phyloP scores from a whole-genome alignment of 257 asterid genomes.

The Hygrophila difformis region DNA sequence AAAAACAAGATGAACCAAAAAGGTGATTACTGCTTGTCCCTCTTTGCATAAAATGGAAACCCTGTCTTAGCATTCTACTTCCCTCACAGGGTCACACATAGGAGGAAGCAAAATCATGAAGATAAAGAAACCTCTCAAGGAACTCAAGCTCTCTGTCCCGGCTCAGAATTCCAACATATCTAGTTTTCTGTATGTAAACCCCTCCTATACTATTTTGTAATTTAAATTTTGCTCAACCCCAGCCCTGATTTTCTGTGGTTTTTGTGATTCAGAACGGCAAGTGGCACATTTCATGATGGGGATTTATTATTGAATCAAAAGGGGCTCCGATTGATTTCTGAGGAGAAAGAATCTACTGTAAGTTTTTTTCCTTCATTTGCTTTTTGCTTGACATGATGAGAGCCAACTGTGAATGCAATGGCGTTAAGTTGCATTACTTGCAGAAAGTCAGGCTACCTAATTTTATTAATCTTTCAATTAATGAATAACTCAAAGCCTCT shows the following conservation, averaged over 20 bases:
- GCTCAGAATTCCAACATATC: conserved; percentile 72
- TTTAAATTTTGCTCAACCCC: neutral
- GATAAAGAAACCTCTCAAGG: conserved; percentile 75
- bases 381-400: too few relatives aligned
- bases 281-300: conserved; percentile 96
- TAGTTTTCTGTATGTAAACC: conserved; percentile 44
- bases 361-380: conserved; percentile 9
- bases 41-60: too few relatives aligned
- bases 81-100: too few relatives aligned
- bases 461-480: neutral
- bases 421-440: too few relatives aligned
- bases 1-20: too few relatives aligned
- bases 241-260: conserved; percentile 6
- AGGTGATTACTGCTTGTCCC: too few relatives aligned
- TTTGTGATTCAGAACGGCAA: conserved; percentile 64
- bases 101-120: conserved; percentile 36
- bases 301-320: conserved; percentile 71
- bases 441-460: neutral
- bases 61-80: too few relatives aligned
- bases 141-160: conserved; percentile 85
- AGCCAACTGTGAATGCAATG: too few relatives aligned
- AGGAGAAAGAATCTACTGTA: conserved; percentile 54
- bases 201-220: neutral
- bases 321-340: conserved; percentile 75
- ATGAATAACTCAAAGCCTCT: neutral